Evolutionary conservation across 2,329 filamentous ascomycete species (phyloP), one percentile per base, ranked within the genome.

Genomic region (Orbilia ellipsospora): DNA sequence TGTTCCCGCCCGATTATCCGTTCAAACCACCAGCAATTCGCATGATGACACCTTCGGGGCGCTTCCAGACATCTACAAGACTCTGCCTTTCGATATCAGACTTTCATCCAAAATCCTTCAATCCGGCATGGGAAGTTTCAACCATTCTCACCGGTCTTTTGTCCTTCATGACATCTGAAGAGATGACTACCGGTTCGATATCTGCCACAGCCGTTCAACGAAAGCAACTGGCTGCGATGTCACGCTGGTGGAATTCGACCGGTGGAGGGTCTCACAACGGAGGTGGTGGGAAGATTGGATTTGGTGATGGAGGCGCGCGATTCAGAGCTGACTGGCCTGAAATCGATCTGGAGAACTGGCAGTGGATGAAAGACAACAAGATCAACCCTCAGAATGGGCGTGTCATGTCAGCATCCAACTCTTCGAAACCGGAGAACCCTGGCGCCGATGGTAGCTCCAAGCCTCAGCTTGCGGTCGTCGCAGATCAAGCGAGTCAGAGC

Each of bases 111-210:
- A 96, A 96, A 83, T 94, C 91, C 28, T 99, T 98, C 86, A 99
- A 99, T 82, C 95, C 95, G 1, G 94, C 95, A 0, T 99, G 95
- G 95, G 94, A 97, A 81, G 95, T 99, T 6, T 94, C 91, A 65
- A 99, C 95, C 0, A 99, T 99, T 78, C 85, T 99, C 15, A 96
- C 96, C 66, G 95, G 95, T 8, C 87, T 99, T 28, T 85, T 98
- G 77, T 96, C 92, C 45, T 99, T 99, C 83, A 99, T 99, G 95
- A 98, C 94, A 1, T 93, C 92, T 78, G 94, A 99, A 81, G 95
- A 99, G 84, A 97, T 98, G 91, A 99, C 95, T 0, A 98, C 95
- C 0, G 95, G 95, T 1, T 94, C 90, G 31, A 88, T 99, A 31
- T 90, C 90, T 4, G 92, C 90, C 16, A 90, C 88, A 0, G 88